Evolutionary conservation across 2,329 filamentous ascomycete genomes (phyloP).

Genomic region (Xylariaceae sp.): DNA sequence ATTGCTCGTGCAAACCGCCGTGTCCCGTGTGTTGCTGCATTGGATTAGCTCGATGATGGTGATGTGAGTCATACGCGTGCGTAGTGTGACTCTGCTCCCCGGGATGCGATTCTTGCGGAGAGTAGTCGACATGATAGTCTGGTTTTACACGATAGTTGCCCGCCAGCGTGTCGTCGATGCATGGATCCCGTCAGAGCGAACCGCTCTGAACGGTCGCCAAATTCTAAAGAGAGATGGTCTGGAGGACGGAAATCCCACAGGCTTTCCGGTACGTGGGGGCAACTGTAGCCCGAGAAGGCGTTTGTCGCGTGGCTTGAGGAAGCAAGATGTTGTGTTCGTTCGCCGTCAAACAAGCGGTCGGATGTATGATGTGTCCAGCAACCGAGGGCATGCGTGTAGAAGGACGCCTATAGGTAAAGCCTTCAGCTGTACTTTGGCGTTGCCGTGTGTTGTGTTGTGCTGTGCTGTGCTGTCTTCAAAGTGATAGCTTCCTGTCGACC

Average conservation of each 20-base stretch:
- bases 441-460: not conserved
- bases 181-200: constrained; percentile 73
- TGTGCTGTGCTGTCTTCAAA: constrained; percentile 25
- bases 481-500: constrained; percentile 23
- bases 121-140: constrained; percentile 71
- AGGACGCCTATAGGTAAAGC: constrained; percentile 22
- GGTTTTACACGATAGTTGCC: constrained; percentile 64
- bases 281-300: constrained; percentile 28
- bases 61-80: constrained; percentile 54
- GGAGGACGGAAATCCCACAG: constrained; percentile 47
- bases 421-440: constrained; percentile 16
- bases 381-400: constrained; percentile 33
- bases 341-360: constrained; percentile 25
- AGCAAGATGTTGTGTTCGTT: constrained; percentile 29
- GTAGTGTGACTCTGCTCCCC: constrained; percentile 59
- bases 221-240: constrained; percentile 56
- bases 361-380: constrained; percentile 29
- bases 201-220: constrained; percentile 68
- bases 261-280: constrained; percentile 41
- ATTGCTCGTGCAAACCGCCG: constrained; percentile 43
- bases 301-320: constrained; percentile 30
- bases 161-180: constrained; percentile 65
- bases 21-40: constrained; percentile 46
- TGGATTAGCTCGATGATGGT: constrained; percentile 43
- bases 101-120: constrained; percentile 61